Evolutionary conservation across 192 early-diverging fungal species (phyloP).

Genomic region (Linnemannia exigua): DNA sequence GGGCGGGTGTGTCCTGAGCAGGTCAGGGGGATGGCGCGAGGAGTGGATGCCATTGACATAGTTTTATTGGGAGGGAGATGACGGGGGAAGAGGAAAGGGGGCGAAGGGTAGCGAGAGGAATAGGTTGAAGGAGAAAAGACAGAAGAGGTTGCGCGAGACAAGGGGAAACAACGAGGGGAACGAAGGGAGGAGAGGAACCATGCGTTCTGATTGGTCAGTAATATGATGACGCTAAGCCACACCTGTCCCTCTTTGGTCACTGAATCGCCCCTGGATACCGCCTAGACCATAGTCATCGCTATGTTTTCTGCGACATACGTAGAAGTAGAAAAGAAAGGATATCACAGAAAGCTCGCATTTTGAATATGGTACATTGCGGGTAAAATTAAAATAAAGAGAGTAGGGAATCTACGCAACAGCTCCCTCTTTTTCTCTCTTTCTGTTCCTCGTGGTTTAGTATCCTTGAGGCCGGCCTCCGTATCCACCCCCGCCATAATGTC

Average conservation of each 20-base stretch:
- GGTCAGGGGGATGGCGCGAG: conserved; percentile 81
- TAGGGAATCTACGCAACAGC: not conserved
- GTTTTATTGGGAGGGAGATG: conserved; percentile 3
- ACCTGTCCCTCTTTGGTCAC: too few species aligned
- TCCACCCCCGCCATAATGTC: conserved; percentile 31
- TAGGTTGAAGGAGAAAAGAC: not conserved
- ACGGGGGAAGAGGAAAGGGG: conserved; percentile 7
- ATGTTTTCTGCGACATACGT: too few species aligned
- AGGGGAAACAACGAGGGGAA: not conserved
- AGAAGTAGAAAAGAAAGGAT: too few species aligned
- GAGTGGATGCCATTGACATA: conserved; percentile 57
- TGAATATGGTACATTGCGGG: not conserved
- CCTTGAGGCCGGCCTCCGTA: conserved; percentile 15
- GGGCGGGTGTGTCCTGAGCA: conserved; percentile 94
- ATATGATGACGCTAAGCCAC: not conserved
- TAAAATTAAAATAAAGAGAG: not conserved
- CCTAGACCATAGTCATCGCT: too few species aligned
- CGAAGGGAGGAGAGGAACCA: not conserved
- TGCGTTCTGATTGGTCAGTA: not conserved
- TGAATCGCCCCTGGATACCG: too few species aligned
- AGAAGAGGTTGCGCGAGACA: not conserved
- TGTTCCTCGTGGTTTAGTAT: not conserved
- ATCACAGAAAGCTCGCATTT: not conserved
- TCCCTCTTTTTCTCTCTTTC: not conserved
- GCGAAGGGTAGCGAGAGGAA: not conserved